phyloP scores from a whole-genome alignment of 2,329 filamentous ascomycete genomes.

The Didymella arachidicola region DNA sequence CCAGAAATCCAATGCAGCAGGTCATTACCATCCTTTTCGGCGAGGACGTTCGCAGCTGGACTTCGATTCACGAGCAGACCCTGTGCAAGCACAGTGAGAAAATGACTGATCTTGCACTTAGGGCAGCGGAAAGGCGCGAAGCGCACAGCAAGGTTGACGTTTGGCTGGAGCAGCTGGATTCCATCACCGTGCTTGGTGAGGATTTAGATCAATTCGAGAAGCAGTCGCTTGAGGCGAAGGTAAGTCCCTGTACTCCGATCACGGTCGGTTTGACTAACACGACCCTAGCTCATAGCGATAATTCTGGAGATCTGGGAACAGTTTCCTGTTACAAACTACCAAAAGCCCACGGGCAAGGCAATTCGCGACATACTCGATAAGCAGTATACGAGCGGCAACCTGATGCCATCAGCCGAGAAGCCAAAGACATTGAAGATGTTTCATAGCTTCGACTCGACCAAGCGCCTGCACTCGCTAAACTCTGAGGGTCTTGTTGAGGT shows the following conservation, averaged over 20 bases:
- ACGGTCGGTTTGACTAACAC: not conserved
- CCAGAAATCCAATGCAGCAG: constrained; percentile 17
- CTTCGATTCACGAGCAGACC: constrained; percentile 21
- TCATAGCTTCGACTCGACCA: constrained; percentile 1
- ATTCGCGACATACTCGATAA: not conserved
- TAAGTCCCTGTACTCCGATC: not conserved
- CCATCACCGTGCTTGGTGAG: not conserved
- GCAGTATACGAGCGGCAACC: constrained; percentile 16
- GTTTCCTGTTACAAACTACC: not conserved
- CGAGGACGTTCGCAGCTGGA: constrained; percentile 6
- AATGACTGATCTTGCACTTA: constrained; percentile 2
- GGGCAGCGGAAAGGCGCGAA: constrained; percentile 5
- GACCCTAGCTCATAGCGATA: not conserved
- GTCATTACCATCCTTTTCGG: constrained; percentile 29
- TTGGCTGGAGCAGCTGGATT: not conserved
- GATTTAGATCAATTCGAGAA: not conserved
- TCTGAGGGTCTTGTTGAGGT: constrained; percentile 20
- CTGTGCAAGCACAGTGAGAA: constrained; percentile 26
- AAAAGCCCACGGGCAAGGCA: not conserved
- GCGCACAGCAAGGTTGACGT: constrained; percentile 7
- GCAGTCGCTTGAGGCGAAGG: not conserved
- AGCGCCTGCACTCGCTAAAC: constrained; percentile 23
- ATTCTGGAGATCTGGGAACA: not conserved
- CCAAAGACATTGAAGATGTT: constrained; percentile 2
- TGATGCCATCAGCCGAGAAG: not conserved